Evolutionary conservation across 2,329 filamentous ascomycete genomes (phyloP), one percentile per base, ranked within the genome.

Genomic region (Sporothrix mexicana): DNA sequence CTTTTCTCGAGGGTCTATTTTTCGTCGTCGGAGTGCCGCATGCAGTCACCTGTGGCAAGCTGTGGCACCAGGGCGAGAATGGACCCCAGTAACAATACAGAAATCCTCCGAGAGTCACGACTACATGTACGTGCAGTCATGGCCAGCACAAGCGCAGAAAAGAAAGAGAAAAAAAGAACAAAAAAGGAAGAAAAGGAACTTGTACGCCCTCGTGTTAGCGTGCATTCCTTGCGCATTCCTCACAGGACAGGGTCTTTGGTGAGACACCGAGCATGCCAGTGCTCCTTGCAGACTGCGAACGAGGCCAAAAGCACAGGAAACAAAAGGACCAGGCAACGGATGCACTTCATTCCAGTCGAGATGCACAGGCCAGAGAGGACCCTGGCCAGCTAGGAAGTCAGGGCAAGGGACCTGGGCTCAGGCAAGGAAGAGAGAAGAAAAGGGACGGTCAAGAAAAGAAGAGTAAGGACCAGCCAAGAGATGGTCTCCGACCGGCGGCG

Each of bases 221-320:
- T 9, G 64, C 64, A 36, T 67, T 67, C 64, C 64, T 67, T 51
- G 43, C 8, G 25, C 20, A 67, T 67, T 49, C 45, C 64, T 67
- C 64, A n/a, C 23, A 68, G 25, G 8, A 41, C 23, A 66, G 41
- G 61, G 61, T 66, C 41, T 53, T 23, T 67, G 47, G 47, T 68
- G 66, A 68, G 66, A 68, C 66, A 53, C 47, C 66, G 66, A 23
- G 47, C 66, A 68, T 68, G 47, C 66, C 66, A 68, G 66, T 41
- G 66, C 66, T 53, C 66, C 66, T 68, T 68, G 66, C 47, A 53
- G 66, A 51, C 45, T 30, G 36, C 41, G 20, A 66, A 51, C 43
- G 13, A 51, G 23, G 45, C 15, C 45, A 25, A 45, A 30, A 20
- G 43, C 43, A 49, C 20, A 13, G 20, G 9, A 64, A 66, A 47